Base-by-base conservation (phyloP, 2,329 filamentous ascomycete genomes). In the Fusarium secorum region DNA sequence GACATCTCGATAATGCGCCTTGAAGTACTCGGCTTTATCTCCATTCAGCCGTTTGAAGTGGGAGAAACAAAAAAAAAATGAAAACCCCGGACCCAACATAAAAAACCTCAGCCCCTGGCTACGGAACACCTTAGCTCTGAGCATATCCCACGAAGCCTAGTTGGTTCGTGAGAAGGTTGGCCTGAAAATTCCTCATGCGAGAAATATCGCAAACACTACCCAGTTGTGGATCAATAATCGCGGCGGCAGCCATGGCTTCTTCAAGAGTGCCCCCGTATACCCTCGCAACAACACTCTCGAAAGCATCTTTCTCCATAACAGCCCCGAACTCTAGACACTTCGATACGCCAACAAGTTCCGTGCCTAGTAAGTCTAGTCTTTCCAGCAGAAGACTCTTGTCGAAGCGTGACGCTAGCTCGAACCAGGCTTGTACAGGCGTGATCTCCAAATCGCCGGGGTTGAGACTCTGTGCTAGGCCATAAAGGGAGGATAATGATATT, bases 401-500 rank as follows among this genome's bases (percentile, higher is more conserved):
- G 69, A 83, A 86, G 39, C 79, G 74, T 7, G 68, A 75, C 28
- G 81, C 81, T 30, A 87, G 80, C 79, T 87, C 85, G 74, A 87
- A 88, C 85, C 85, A 87, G 3, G 83, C 85, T 77, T 87, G 85
- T 30, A 87, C 83, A 20, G 86, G 85, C 32, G 85, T 82, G 41
- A 87, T 74, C 74, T 87, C 85, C 22, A 76, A 59, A 53, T 76
- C 73, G 32, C 81, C 79, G 7, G 81, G 79, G 74, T 83, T 85
- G 28, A 87, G 79, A 44, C 82, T 81, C 53, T 77, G 74, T 3
- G 85, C 85, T 5, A 87, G 81, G n/a, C 81, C 81, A 64, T 81
- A 78, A 26, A 87, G 80, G 20, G 78, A 77, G 33, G 78, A 75
- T 30, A 87, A 81, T 4, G 82, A 82, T 33, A 87, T 79, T 44